These are phyloP conservation scores for Paecilomyces niveus DNA, from an alignment of 2,329 filamentous ascomycete species.

Conservation along the genomic window DNA sequence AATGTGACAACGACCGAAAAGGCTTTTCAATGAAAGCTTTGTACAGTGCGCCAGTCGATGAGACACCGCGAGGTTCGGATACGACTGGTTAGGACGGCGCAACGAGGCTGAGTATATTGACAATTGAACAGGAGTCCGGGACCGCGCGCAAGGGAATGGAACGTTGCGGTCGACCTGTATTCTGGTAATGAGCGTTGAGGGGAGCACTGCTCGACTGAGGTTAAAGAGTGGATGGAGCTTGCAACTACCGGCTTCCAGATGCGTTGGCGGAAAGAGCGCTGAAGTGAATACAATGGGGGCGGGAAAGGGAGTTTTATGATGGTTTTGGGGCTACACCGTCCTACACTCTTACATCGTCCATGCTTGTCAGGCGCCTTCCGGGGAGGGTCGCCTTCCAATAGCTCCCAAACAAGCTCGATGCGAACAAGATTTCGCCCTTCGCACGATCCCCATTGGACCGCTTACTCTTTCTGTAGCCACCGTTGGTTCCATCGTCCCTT, in stretches of 20 bases:
- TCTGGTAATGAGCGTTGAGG: conserved; percentile 2
- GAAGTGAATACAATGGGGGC: neutral
- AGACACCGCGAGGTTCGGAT: neutral
- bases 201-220: conserved; percentile 6
- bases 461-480: neutral
- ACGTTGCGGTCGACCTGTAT: conserved; percentile 3
- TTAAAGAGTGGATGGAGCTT: neutral
- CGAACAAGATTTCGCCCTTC: neutral
- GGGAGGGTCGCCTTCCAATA: neutral
- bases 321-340: neutral
- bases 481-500: neutral
- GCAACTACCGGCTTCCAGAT: neutral
- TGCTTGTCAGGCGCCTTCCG: neutral
- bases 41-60: neutral
- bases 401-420: neutral
- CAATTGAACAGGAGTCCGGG: conserved; percentile 3
- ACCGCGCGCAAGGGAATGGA: conserved; percentile 8
- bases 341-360: conserved; percentile 2
- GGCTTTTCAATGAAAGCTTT: neutral
- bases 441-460: neutral
- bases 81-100: neutral
- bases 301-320: neutral
- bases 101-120: neutral
- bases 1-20: neutral
- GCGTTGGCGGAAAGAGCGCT: neutral